phyloP scores from a whole-genome alignment of 306 rosid genomes.

The Lathyrus sativus region DNA sequence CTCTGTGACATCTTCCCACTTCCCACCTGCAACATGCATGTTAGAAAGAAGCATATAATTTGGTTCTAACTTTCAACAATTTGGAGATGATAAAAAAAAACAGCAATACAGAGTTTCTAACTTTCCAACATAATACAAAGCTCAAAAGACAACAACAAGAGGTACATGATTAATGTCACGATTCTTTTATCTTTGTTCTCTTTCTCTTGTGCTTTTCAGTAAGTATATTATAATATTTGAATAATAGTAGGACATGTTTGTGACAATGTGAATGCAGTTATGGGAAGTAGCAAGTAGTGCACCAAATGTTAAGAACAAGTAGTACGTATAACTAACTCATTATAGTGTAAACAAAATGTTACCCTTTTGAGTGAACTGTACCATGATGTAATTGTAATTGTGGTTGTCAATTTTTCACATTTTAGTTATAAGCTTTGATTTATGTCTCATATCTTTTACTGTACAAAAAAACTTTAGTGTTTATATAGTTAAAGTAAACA shows the following conservation, averaged over 20 bases:
- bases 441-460: too few species aligned
- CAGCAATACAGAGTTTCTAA: too few species aligned
- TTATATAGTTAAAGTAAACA: too few species aligned
- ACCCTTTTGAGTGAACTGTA: slow-evolving; percentile 32
- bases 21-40: too few species aligned
- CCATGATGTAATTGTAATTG: slow-evolving; percentile 28
- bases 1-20: too few species aligned
- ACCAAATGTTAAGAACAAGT: slow-evolving; percentile 51
- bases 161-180: slow-evolving; percentile 37
- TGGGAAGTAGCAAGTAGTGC: slow-evolving; percentile 40
- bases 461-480: too few species aligned
- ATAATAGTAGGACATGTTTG: neutral
- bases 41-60: too few species aligned
- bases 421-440: neutral
- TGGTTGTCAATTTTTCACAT: slow-evolving; percentile 3
- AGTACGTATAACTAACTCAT: neutral
- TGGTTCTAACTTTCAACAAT: too few species aligned
- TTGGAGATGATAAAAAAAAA: too few species aligned
- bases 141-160: slow-evolving; percentile 65
- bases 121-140: slow-evolving; percentile 68
- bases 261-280: slow-evolving; percentile 47
- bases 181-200: neutral
- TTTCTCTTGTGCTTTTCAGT: too few species aligned
- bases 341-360: neutral
- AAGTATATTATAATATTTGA: too few species aligned